Base-by-base conservation (phyloP, 495 filamentous ascomycete species). In the Annulohypoxylon moriforme region DNA sequence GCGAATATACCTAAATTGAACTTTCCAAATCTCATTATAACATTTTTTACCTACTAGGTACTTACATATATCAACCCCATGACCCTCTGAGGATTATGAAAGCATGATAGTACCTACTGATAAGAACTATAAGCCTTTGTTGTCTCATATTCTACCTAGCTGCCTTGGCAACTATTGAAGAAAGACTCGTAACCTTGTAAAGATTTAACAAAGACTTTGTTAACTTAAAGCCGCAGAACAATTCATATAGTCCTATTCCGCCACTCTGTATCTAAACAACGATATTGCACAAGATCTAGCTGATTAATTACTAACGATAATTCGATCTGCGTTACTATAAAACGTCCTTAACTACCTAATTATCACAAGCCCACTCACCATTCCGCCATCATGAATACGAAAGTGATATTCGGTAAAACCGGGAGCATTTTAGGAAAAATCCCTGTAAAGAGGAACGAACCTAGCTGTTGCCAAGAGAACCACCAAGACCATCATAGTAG, bases 341-440 rank as follows among this genome's bases (percentile, higher is more conserved):
- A 3, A 8, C 4, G n/a, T 4, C 4, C n/a, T 18, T 4, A 4
- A n/a, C n/a, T n/a, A n/a, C n/a, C n/a, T n/a, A n/a, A n/a, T n/a
- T n/a, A n/a, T n/a, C n/a, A n/a, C n/a, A n/a, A n/a, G n/a, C n/a
- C n/a, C n/a, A n/a, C n/a, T 9, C 27, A 56, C 16, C 40, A 42
- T 68, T 27, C n/a, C n/a, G n/a, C n/a, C 25, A 64, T 5, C 14
- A 67, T 67, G 55, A 3, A 60, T 22, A 57, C 46, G 8, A 72
- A 68, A 72, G 34, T 64, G 10, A 46, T 68, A 20, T n/a, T 18
- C 9, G 22, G 24, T 34, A 60, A 42, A 20, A 64, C 60, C n/a
- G 70, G 70, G 9, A 73, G 55, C 16, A 73, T 73, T 18, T 29
- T 68, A 14, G 70, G 70, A 1, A 73, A 61, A 22, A 73, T 73